Evolutionary conservation across 805 yeast genomes (phyloP), one percentile per base, ranked within the genome.

Genomic region (Starmerella stellata): DNA sequence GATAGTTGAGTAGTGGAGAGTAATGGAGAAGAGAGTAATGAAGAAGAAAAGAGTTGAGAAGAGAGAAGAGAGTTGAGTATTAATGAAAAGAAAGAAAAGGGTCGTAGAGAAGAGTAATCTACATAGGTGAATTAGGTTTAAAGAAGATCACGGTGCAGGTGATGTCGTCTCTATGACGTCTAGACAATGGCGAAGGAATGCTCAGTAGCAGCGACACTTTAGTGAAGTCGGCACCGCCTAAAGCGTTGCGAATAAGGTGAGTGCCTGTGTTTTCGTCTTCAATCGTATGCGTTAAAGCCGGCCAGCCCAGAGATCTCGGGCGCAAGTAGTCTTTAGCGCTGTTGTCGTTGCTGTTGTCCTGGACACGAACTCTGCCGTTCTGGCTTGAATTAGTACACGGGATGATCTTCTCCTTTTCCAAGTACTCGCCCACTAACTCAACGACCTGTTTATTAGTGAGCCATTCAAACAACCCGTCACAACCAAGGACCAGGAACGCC

Each of bases 61-160:
- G n/a, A n/a, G n/a, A n/a, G n/a, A n/a, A n/a, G n/a, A n/a, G n/a
- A n/a, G n/a, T n/a, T n/a, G n/a, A n/a, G n/a, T n/a, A n/a, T n/a
- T n/a, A n/a, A n/a, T n/a, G n/a, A n/a, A n/a, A n/a, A n/a, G n/a
- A n/a, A n/a, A n/a, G n/a, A n/a, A n/a, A n/a, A n/a, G n/a, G n/a
- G n/a, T n/a, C n/a, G n/a, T n/a, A n/a, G n/a, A n/a, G n/a, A n/a
- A n/a, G n/a, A n/a, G n/a, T n/a, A n/a, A n/a, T n/a, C n/a, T n/a
- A 32, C 15, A 32, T 7, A 32, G 17, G 13, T 17, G 16, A 35
- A 9, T 18, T 18, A 9, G 49, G 47, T 3, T 25, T 20, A 41
- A 90, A 87, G 58, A 87, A 87, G 2, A 85, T 81, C 21, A 87
- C 96, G 2, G 94, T 81, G 8, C 83, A 95, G 1, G 95, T 83